Conservation (phyloP, 768 basidiomycete genomes). For the Agaricus blazei region DNA sequence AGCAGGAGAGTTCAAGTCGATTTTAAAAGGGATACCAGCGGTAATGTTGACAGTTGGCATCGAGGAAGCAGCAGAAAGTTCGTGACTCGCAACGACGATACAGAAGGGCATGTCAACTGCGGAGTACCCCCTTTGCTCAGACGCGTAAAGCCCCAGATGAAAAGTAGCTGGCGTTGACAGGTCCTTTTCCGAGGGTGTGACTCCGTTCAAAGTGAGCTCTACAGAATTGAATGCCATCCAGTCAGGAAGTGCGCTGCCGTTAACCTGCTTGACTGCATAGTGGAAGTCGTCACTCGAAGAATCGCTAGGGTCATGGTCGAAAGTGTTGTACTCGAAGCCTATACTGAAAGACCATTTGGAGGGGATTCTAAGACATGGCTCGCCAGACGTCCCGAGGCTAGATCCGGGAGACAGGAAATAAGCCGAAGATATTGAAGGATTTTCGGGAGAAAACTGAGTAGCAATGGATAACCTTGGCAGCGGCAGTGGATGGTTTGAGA, state of each 20-base stretch:
- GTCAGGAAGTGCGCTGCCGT: slow-evolving; percentile 66
- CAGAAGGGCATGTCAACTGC: slow-evolving; percentile 56
- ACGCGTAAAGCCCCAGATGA: slow-evolving; percentile 57
- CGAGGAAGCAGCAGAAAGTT: slow-evolving; percentile 46
- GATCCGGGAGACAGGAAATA: slow-evolving; percentile 60
- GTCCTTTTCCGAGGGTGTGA: slow-evolving; percentile 49
- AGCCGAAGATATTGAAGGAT: slow-evolving; percentile 71
- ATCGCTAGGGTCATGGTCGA: slow-evolving; percentile 26
- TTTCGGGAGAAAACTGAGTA: slow-evolving; percentile 56
- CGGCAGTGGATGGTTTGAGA: slow-evolving; percentile 50
- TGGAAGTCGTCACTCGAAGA: slow-evolving; percentile 33
- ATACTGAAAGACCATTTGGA: slow-evolving; percentile 87
- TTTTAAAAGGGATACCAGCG: slow-evolving; percentile 42
- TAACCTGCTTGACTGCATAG: slow-evolving; percentile 59
- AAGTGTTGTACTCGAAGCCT: slow-evolving; percentile 69
- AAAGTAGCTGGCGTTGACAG: slow-evolving; percentile 36
- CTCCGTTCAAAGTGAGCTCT: slow-evolving; percentile 73
- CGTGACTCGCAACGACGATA: slow-evolving; percentile 63
- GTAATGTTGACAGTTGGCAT: slow-evolving; percentile 74
- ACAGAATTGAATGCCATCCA: slow-evolving; percentile 73
- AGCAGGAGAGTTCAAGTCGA: slow-evolving; percentile 45
- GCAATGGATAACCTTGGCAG: slow-evolving; percentile 46
- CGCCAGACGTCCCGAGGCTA: slow-evolving; percentile 38
- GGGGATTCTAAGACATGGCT: slow-evolving; percentile 67
- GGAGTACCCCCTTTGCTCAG: slow-evolving; percentile 70